A percentile compares a stretch with the other conserved stretches of the same genome.
Evolutionary conservation across 116 monocot species (phyloP).

Genomic region (Zostera marina): DNA sequence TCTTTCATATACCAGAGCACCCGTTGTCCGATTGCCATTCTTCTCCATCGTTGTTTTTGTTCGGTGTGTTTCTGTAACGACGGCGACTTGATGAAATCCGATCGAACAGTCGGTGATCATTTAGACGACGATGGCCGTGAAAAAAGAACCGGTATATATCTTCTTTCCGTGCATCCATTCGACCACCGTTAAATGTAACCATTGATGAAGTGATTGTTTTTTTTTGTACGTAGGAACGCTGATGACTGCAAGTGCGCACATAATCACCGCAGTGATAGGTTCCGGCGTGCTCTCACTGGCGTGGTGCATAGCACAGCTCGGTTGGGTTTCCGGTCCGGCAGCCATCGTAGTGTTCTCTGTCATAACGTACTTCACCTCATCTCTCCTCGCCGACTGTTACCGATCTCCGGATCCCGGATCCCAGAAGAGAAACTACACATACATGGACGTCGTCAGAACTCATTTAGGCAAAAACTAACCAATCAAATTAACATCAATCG

Average conservation of each 20-base stretch:
- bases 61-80: no score
- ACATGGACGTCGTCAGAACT: conserved; percentile 31
- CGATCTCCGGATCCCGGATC: conserved; percentile 25
- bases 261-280: conserved; percentile 52
- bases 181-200: neutral
- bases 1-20: no score
- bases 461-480: no score
- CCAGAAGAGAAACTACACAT: conserved; percentile 26
- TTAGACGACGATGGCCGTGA: neutral
- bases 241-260: conserved; percentile 29
- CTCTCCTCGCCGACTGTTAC: conserved; percentile 34
- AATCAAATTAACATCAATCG: no score
- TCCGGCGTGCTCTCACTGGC: conserved; percentile 49
- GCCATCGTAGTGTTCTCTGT: conserved; percentile 22
- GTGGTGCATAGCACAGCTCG: conserved; percentile 46
- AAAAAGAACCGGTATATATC: neutral
- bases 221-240: conserved; percentile 17
- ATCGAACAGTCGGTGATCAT: no score
- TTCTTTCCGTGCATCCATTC: neutral
- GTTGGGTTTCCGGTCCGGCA: conserved; percentile 33
- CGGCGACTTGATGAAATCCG: no score
- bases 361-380: conserved; percentile 14
- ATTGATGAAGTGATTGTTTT: neutral
- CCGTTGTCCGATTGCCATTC: no score
- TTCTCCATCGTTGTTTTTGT: no score